Conservation (phyloP, 345 rosid species). For the Populus deltoides region DNA sequence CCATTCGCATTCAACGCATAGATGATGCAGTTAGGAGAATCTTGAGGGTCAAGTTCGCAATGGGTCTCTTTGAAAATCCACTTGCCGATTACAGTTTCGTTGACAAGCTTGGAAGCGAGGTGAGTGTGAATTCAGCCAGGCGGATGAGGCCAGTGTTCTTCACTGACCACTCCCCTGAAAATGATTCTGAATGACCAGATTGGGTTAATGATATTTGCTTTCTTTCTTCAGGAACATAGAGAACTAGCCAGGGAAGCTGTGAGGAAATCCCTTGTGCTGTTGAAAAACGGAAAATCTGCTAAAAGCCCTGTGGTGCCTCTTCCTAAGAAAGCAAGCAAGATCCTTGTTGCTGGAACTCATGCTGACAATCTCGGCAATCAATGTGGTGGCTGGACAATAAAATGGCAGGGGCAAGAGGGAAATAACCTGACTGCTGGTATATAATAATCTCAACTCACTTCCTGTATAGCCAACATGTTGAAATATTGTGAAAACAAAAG, state of each 20-base stretch:
- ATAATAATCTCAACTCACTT: background rate
- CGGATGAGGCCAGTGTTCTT: too few relatives aligned
- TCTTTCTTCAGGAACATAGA: slow-evolving; percentile 11
- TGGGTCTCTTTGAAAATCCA: slow-evolving; percentile 76
- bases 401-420: slow-evolving; percentile 26
- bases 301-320: slow-evolving; percentile 11
- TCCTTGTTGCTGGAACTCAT: slow-evolving; percentile 17
- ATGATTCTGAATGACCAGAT: background rate
- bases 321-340: slow-evolving; percentile 13
- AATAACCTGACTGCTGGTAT: slow-evolving; percentile 16
- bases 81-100: slow-evolving; percentile 45
- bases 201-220: background rate
- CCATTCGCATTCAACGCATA: slow-evolving; percentile 60
- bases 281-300: slow-evolving; percentile 15
- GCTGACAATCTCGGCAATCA: slow-evolving; percentile 23
- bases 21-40: slow-evolving; percentile 73
- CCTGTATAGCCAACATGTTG: background rate
- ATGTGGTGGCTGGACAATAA: slow-evolving; percentile 29
- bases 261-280: slow-evolving; percentile 24
- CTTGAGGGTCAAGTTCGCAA: slow-evolving; percentile 64
- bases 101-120: slow-evolving; percentile 56
- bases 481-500: background rate
- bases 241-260: slow-evolving; percentile 29
- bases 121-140: slow-evolving; percentile 8
- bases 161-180: background rate